A percentile compares a stretch with the other conserved stretches of the same genome.
phyloP scores from a whole-genome alignment of 371 early-diverging fungal species.

The Rhizopus stolonifer region DNA sequence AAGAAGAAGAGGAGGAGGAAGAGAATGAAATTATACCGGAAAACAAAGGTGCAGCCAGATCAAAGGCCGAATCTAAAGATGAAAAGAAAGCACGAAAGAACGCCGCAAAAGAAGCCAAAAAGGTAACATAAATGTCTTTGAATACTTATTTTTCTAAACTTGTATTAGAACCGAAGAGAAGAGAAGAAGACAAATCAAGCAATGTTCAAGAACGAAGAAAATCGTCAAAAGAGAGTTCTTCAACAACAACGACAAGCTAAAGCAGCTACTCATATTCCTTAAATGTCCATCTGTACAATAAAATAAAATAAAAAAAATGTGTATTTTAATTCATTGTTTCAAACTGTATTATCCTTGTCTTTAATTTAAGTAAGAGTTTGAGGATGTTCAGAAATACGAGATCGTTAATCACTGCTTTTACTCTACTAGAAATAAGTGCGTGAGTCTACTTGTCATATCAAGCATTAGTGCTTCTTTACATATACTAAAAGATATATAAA shows the following conservation, averaged over 20 bases:
- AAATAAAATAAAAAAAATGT: neutral
- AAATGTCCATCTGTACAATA: constrained; percentile 2
- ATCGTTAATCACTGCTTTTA: too few species aligned
- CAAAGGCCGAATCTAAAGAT: constrained; percentile 77
- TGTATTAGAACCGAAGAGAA: constrained; percentile 56
- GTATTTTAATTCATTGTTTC: too few species aligned
- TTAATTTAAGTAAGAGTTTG: too few species aligned
- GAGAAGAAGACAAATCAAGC: constrained; percentile 76
- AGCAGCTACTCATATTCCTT: constrained; percentile 47
- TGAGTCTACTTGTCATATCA: too few species aligned
- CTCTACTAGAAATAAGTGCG: too few species aligned
- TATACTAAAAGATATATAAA: too few species aligned
- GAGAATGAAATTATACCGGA: constrained; percentile 46
- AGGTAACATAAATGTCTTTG: constrained; percentile 29
- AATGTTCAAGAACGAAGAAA: constrained; percentile 70
- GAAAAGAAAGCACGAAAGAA: constrained; percentile 89
- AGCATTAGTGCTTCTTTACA: too few species aligned
- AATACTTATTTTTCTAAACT: neutral
- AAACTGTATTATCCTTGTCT: too few species aligned
- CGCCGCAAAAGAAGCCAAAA: constrained; percentile 77
- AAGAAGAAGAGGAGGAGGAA: constrained; percentile 52
- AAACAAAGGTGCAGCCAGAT: constrained; percentile 62
- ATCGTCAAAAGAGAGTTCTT: constrained; percentile 50
- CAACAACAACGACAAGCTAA: constrained; percentile 52
- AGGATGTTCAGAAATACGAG: too few species aligned